Evolutionary conservation across 148 eudicot species (phyloP).

Genomic region (Rhododendron vialii): DNA sequence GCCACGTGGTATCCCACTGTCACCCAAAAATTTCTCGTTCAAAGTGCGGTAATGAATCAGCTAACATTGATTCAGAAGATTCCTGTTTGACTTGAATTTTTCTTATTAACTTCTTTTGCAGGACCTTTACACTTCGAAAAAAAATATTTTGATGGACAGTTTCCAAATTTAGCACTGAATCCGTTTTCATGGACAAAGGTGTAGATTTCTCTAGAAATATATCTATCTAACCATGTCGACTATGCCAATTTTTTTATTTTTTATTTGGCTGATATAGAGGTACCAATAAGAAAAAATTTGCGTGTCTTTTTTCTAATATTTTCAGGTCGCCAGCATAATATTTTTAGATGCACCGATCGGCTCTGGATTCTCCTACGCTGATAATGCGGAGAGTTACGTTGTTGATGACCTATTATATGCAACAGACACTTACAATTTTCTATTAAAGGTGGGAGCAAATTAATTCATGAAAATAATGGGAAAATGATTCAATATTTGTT

Average conservation of each 20-base stretch:
- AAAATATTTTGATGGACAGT: not conserved
- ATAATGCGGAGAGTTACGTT: not conserved
- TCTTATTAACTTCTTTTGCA: not conserved
- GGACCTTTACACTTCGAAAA: slow-evolving; percentile 6
- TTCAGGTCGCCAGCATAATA: slow-evolving; percentile 9
- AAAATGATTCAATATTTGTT: not conserved
- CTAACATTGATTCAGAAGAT: not conserved
- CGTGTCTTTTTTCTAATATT: not conserved
- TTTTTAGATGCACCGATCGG: slow-evolving; percentile 8
- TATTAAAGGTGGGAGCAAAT: slow-evolving; percentile 5
- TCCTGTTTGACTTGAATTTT: not conserved
- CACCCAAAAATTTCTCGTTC: too few relatives aligned
- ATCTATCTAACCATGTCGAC: not conserved
- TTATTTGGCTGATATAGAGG: too few relatives aligned
- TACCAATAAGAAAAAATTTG: not conserved
- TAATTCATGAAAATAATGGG: not conserved
- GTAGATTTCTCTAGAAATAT: not conserved
- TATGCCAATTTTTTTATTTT: not conserved
- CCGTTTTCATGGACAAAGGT: slow-evolving; percentile 18
- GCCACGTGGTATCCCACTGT: too few relatives aligned
- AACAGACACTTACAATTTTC: not conserved
- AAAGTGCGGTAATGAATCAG: too few relatives aligned
- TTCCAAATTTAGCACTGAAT: slow-evolving; percentile 7
- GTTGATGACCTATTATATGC: not conserved
- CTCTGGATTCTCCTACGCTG: slow-evolving; percentile 13